Conservation (phyloP, 2,329 filamentous ascomycete genomes). For the Macrophomina pseudophaseolina region DNA sequence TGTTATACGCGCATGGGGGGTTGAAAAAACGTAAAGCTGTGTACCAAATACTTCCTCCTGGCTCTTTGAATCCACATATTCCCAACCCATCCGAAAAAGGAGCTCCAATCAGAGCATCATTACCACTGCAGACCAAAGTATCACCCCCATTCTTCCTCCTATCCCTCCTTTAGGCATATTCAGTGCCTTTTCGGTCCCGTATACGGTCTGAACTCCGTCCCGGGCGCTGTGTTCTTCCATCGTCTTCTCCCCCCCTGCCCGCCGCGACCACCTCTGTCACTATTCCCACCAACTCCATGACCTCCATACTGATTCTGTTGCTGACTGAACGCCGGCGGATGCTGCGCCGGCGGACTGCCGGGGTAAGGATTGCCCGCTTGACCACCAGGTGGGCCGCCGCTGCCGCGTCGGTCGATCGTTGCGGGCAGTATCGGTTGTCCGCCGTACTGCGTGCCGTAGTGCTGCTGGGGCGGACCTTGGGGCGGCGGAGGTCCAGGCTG, state of each 20-base stretch:
- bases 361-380: conserved; percentile 13
- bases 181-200: conserved; percentile 22
- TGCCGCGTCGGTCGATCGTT: conserved; percentile 36
- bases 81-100: background rate
- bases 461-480: conserved; percentile 8
- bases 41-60: background rate
- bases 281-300: background rate
- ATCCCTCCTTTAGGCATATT: background rate
- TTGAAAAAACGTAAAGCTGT: background rate
- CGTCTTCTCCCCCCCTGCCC: conserved; percentile 19
- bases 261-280: conserved; percentile 7
- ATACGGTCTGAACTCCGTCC: conserved; percentile 25
- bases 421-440: conserved; percentile 48
- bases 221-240: conserved; percentile 12
- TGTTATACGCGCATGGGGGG: background rate
- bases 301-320: conserved; percentile 21
- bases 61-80: background rate
- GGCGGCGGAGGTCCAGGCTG: conserved; percentile 20
- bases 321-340: conserved; percentile 26
- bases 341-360: conserved; percentile 6
- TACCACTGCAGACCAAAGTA: background rate
- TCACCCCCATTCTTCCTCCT: background rate
- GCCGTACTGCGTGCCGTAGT: conserved; percentile 39
- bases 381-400: background rate
- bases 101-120: background rate